Evolutionary conservation across 1,139 yeast species (phyloP), one percentile per base, ranked within the genome.

Genomic region (Saccharomyces hybrid): DNA sequence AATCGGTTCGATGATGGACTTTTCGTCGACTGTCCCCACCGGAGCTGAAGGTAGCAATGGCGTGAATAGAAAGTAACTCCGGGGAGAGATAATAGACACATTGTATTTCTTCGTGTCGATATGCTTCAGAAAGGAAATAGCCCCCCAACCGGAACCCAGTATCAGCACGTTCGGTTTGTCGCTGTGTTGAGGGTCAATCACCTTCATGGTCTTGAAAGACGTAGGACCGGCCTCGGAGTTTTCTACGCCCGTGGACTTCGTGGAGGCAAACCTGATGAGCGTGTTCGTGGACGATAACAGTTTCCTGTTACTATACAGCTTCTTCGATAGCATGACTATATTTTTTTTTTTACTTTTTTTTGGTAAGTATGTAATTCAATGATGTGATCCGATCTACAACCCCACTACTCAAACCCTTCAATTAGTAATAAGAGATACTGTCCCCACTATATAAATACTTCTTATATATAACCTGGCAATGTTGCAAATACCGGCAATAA

Each of bases 61-160:
- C 46, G 97, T 91, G 79, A 90, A 91, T 66, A 91, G 77, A 75
- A 91, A 91, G 78, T 89, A 90, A 77, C 89, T 89, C 75, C 97
- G 82, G 59, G 98, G 97, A 28, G 96, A 88, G 51, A 91, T 85
- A 57, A 91, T 84, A 48, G 90, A 85, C 56, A 91, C 96, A 69
- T 91, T 88, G 76, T 90, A 91, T 71, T 85, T 80, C 55, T 89
- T 78, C 55, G 96, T 85, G 71, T 91, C 96, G 69, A 91, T 81
- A 71, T 85, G 83, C 75, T 90, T 89, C 69, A 91, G 78, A 65
- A 90, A 77, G 3, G 91, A 82, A 56, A 87, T 84, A 23, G 96
- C 85, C 61, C 96, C 97, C 97, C 97, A 91, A 55, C 97, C 97
- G 48, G 96, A 83, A 56, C 98, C 98, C 62, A 91, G 80, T 57